Conservation (phyloP, 352 stramenopile species). For the Phytophthora multivora region DNA sequence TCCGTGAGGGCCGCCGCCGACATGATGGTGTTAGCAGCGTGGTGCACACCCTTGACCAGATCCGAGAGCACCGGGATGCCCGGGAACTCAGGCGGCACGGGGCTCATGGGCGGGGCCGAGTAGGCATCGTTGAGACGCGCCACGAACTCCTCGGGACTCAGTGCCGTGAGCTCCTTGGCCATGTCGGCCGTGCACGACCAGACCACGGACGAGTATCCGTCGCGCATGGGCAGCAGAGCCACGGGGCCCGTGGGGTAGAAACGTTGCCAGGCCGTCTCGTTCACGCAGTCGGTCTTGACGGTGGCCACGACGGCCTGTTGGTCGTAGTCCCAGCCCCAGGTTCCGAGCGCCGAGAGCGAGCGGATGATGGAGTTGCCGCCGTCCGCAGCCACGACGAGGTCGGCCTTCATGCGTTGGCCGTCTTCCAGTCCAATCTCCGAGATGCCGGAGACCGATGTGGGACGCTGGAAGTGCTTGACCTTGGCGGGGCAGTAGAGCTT, state of each 20-base stretch:
- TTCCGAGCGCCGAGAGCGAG: constrained; percentile 82
- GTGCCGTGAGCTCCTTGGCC: constrained; percentile 77
- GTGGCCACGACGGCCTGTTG: constrained; percentile 92
- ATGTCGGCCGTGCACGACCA: constrained; percentile 89
- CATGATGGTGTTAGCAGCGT: constrained; percentile 79
- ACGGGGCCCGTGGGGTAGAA: constrained; percentile 91
- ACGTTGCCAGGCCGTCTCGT: constrained; percentile 89
- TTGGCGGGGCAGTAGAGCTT: constrained; percentile 79
- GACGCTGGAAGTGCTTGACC: constrained; percentile 82
- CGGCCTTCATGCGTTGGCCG: constrained; percentile 66
- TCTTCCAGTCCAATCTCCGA: constrained; percentile 75
- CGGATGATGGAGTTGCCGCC: constrained; percentile 90
- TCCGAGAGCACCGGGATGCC: constrained; percentile 81
- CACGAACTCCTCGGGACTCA: constrained; percentile 80
- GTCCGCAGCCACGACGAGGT: constrained; percentile 89
- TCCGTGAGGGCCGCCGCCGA: constrained; percentile 73
- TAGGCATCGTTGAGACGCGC: constrained; percentile 81
- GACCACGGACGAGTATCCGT: constrained; percentile 91
- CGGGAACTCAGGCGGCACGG: constrained; percentile 69
- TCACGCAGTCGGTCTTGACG: constrained; percentile 83
- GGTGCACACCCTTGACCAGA: constrained; percentile 75
- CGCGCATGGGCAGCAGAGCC: constrained; percentile 89
- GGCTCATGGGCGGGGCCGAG: constrained; percentile 46
- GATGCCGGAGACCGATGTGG: constrained; percentile 44
- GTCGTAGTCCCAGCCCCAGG: constrained; percentile 93